Conservation (phyloP, 129 eudicot species). For the Escallonia herrerae region DNA sequence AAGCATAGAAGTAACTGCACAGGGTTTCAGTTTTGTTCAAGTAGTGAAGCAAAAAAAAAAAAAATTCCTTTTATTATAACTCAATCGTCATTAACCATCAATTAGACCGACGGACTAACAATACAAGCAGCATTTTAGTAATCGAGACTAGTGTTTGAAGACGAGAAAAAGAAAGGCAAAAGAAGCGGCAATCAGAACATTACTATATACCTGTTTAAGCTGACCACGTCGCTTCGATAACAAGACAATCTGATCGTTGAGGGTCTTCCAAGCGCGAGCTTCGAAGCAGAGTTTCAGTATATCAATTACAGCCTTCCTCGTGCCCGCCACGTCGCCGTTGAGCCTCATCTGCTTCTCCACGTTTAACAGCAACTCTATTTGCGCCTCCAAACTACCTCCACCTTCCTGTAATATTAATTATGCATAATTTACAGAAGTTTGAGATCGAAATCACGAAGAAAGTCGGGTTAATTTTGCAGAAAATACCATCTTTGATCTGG, state of each 20-base stretch:
- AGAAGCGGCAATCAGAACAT: no score
- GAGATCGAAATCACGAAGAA: background rate
- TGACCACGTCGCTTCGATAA: constrained; percentile 86
- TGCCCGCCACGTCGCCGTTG: constrained; percentile 65
- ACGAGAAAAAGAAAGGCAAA: no score
- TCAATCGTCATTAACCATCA: no score
- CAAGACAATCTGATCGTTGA: constrained; percentile 73
- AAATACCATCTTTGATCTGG: constrained; percentile 28
- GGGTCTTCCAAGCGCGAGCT: constrained; percentile 62
- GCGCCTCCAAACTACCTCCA: constrained; percentile 46
- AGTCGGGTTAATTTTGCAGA: no score
- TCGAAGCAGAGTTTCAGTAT: constrained; percentile 65
- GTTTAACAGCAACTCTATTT: constrained; percentile 69
- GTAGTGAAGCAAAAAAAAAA: no score
- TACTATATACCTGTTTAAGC: constrained; percentile 21
- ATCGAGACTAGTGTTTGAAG: no score
- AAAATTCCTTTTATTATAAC: no score
- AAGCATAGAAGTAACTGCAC: no score
- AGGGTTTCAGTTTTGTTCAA: no score
- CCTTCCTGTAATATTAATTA: constrained; percentile 59
- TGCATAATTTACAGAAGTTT: background rate
- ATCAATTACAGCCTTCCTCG: constrained; percentile 58
- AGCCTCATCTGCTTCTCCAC: constrained; percentile 87
- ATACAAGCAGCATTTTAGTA: constrained; percentile 74
- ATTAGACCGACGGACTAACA: no score